These are phyloP conservation scores for Ramalina peruviana DNA, from an alignment of 495 filamentous ascomycete genomes.

Conservation along the genomic window DNA sequence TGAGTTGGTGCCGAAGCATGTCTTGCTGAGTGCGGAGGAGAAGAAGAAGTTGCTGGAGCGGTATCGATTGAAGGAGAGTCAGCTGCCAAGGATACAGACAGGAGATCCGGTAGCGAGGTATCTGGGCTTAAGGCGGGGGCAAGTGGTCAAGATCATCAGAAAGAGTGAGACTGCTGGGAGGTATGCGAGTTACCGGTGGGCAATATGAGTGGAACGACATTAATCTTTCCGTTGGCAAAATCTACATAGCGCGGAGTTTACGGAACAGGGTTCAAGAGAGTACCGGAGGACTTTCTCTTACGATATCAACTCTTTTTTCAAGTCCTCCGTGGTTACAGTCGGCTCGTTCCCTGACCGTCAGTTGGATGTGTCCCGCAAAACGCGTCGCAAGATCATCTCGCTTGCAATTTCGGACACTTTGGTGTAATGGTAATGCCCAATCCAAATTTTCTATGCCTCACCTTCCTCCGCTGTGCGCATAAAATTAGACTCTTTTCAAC, in stretches of 20 bases:
- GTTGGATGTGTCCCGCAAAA: slow-evolving; percentile 31
- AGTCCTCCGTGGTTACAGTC: slow-evolving; percentile 24
- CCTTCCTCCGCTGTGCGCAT: slow-evolving; percentile 47
- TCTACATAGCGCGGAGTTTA: not conserved
- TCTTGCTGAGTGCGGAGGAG: slow-evolving; percentile 79
- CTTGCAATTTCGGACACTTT: slow-evolving; percentile 53
- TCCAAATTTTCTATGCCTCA: slow-evolving; percentile 52
- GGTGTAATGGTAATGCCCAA: slow-evolving; percentile 45
- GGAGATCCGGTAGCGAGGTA: slow-evolving; percentile 89
- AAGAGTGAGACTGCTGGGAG: slow-evolving; percentile 50
- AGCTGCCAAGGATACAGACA: slow-evolving; percentile 81
- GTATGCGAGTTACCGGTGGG: slow-evolving; percentile 51
- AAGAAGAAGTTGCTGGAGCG: slow-evolving; percentile 68
- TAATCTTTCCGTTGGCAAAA: not conserved
- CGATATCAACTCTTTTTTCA: slow-evolving; percentile 27
- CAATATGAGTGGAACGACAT: slow-evolving; percentile 30
- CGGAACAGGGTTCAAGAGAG: too few relatives aligned
- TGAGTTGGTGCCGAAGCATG: slow-evolving; percentile 89
- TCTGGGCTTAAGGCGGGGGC: slow-evolving; percentile 76
- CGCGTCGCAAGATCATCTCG: slow-evolving; percentile 51
- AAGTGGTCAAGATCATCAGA: slow-evolving; percentile 97
- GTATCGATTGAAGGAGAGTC: slow-evolving; percentile 92
- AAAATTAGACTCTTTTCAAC: slow-evolving; percentile 29
- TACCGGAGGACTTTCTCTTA: slow-evolving; percentile 7
- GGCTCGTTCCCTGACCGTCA: slow-evolving; percentile 14